A percentile compares a stretch with the other conserved stretches of the same genome.
These are phyloP conservation scores for Vanilla planifolia DNA, from an alignment of 106 monocot species.

Conservation along the genomic window DNA sequence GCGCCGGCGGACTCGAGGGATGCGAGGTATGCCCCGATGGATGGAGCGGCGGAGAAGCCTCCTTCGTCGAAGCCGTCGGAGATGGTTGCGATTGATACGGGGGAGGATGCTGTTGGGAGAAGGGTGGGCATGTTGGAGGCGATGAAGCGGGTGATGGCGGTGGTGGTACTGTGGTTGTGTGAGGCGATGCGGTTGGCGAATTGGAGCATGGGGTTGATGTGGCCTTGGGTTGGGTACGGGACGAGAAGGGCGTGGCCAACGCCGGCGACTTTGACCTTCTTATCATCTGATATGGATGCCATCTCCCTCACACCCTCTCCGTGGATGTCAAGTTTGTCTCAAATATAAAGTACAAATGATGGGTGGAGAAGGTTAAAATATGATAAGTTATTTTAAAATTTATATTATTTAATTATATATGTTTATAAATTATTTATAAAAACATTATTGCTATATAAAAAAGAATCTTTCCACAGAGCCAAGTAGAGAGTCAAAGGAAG, in stretches of 20 bases:
- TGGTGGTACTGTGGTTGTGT: constrained; percentile 22
- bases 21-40: constrained; percentile 27
- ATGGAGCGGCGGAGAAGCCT: constrained; percentile 10
- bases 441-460: too few species aligned
- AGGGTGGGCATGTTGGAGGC: constrained; percentile 4
- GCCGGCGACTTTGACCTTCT: too few species aligned
- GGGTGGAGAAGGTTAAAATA: too few species aligned
- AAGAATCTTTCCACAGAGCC: too few species aligned
- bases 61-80: constrained; percentile 67
- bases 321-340: too few species aligned
- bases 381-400: too few species aligned
- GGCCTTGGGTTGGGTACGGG: constrained; percentile 73
- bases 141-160: constrained; percentile 46
- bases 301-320: too few species aligned
- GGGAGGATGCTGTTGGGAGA: constrained; percentile 6
- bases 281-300: too few species aligned
- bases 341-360: too few species aligned
- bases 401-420: too few species aligned
- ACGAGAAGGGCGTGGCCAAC: constrained; percentile 51
- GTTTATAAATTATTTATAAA: too few species aligned
- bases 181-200: constrained; percentile 48
- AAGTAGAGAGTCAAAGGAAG: too few species aligned
- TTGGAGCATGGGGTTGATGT: constrained; percentile 85
- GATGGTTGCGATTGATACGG: constrained; percentile 30
- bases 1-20: constrained; percentile 34